A percentile compares a stretch with the other conserved stretches of the same genome.
phyloP scores from a whole-genome alignment of 306 rosid species.

The Potentilla sterilis region DNA sequence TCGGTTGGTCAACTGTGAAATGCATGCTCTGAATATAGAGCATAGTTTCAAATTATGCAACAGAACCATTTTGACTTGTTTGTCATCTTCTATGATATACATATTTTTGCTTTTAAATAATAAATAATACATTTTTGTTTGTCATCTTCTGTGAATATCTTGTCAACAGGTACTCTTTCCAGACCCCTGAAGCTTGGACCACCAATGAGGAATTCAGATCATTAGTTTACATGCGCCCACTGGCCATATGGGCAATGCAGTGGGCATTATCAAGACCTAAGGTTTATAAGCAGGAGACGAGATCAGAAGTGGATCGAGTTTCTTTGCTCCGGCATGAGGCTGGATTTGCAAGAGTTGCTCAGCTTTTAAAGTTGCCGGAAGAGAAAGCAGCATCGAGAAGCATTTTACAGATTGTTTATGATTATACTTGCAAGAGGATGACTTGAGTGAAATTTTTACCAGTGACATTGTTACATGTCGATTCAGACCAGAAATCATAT shows the following conservation, averaged over 20 bases:
- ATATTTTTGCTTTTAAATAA: conserved; percentile 21
- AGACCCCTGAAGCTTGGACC: conserved; percentile 94
- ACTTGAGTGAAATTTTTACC: conserved; percentile 1
- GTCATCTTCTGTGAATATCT: conserved; percentile 3
- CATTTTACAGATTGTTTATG: conserved; percentile 63
- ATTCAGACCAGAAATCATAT: neutral
- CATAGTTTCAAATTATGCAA: neutral
- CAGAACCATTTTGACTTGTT: neutral
- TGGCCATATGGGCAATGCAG: conserved; percentile 98
- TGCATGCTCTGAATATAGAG: neutral
- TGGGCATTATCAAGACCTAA: conserved; percentile 73
- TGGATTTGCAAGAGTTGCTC: conserved; percentile 72
- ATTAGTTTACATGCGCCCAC: conserved; percentile 84
- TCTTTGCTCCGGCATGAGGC: conserved; percentile 43
- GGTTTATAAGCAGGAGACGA: conserved; percentile 26
- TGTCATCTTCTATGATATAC: neutral
- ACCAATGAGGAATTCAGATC: conserved; percentile 63
- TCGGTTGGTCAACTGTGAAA: neutral
- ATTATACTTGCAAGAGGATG: conserved; percentile 68
- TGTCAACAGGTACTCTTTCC: conserved; percentile 72
- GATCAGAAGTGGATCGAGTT: conserved; percentile 43
- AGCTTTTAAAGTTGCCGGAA: conserved; percentile 56
- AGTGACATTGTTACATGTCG: neutral
- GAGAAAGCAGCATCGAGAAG: conserved; percentile 46
- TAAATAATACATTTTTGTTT: neutral